Evolutionary conservation across 805 yeast species (phyloP).

Genomic region (Hermanozyma aechmeae): DNA sequence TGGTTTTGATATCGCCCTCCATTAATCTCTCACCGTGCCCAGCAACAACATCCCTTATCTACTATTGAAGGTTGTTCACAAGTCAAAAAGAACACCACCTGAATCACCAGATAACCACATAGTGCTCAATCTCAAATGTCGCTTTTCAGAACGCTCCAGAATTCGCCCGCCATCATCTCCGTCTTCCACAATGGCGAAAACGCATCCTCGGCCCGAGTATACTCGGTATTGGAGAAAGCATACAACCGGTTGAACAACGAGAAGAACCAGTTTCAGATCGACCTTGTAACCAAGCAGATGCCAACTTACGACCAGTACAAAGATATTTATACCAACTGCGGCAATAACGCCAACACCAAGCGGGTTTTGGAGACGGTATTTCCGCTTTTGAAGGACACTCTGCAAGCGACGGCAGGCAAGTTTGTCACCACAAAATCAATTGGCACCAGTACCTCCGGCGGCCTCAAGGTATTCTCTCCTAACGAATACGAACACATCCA

Average conservation of each 20-base stretch:
- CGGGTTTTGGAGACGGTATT: conserved; percentile 19
- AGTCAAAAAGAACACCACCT: too few species aligned
- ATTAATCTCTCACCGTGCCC: too few species aligned
- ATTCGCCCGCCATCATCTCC: conserved; percentile 30
- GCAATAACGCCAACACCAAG: conserved; percentile 15
- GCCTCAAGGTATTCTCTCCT: conserved; percentile 23
- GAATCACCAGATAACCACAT: too few species aligned
- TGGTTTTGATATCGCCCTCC: too few species aligned
- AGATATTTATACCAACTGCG: conserved; percentile 17
- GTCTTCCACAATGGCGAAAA: conserved; percentile 31
- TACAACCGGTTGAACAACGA: conserved; percentile 19
- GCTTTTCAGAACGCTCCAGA: conserved; percentile 33
- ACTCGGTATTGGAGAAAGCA: conserved; percentile 22
- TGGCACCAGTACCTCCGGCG: conserved; percentile 11
- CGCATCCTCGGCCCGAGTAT: conserved; percentile 22
- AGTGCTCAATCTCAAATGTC: too few species aligned
- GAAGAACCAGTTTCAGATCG: conserved; percentile 23
- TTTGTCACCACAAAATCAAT: conserved; percentile 13
- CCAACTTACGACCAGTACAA: conserved; percentile 35
- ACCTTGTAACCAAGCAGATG: conserved; percentile 27
- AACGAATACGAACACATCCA: conserved; percentile 29
- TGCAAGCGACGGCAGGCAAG: conserved; percentile 9
- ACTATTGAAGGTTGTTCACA: too few species aligned
- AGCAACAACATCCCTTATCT: too few species aligned
- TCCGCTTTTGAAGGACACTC: conserved; percentile 26